Evolutionary conservation across 1,284 basidiomycete genomes (phyloP).

Genomic region (Marasmius sp.): DNA sequence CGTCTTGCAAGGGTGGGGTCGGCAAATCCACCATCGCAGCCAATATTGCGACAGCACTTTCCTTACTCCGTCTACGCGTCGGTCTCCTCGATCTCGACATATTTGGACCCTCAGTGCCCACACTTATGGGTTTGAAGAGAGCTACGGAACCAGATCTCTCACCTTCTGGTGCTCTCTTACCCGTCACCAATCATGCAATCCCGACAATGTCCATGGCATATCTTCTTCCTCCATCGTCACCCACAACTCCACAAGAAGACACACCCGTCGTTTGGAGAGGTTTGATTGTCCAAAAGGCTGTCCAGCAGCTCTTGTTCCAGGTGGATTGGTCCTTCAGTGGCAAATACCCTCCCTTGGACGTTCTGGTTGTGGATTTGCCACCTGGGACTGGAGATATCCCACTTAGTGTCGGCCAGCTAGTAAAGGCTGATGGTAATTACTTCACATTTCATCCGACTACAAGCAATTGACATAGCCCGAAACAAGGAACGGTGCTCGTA

Average conservation of each 20-base stretch:
- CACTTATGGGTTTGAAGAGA: constrained; percentile 87
- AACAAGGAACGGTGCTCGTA: constrained; percentile 82
- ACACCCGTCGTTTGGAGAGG: constrained; percentile 93
- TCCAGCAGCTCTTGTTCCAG: constrained; percentile 95
- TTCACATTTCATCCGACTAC: background rate
- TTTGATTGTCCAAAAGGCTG: constrained; percentile 98
- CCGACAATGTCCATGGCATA: constrained; percentile 98
- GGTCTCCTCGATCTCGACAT: constrained; percentile 95
- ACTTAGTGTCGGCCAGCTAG: constrained; percentile 89
- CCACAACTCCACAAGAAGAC: constrained; percentile 52
- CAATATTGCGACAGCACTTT: constrained; percentile 81
- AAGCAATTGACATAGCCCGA: background rate
- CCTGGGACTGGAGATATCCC: constrained; percentile 98
- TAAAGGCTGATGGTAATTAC: constrained; percentile 78
- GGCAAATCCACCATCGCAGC: constrained; percentile 72
- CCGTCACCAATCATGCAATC: constrained; percentile 87
- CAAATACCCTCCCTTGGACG: constrained; percentile 59
- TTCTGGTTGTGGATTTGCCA: constrained; percentile 95
- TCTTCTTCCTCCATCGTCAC: constrained; percentile 55
- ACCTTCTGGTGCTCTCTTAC: constrained; percentile 78
- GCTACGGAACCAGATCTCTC: constrained; percentile 83
- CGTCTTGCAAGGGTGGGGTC: constrained; percentile 95
- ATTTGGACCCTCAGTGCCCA: constrained; percentile 95
- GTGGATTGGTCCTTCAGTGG: constrained; percentile 82
- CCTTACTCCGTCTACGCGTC: constrained; percentile 60